phyloP scores from a whole-genome alignment of 495 filamentous ascomycete genomes.

The Bryoglossum gracile region DNA sequence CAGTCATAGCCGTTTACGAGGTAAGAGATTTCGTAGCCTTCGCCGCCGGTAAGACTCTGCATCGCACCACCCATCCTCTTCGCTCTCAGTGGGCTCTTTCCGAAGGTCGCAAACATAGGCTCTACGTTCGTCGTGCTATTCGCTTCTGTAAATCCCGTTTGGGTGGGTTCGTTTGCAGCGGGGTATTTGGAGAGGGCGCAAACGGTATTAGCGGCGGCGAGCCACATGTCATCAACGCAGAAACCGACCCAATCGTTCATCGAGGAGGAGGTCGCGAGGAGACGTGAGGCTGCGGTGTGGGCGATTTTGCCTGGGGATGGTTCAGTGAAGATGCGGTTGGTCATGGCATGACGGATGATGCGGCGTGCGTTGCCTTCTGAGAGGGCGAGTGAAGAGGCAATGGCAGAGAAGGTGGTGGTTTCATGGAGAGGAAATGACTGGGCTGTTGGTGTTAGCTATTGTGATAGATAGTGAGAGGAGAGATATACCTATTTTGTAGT shows the following conservation, averaged over 20 bases:
- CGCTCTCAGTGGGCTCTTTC: slow-evolving; percentile 37
- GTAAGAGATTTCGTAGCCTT: slow-evolving; percentile 42
- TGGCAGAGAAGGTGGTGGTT: slow-evolving; percentile 36
- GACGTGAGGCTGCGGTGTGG: slow-evolving; percentile 23
- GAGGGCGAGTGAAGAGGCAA: slow-evolving; percentile 49
- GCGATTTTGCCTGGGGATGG: background rate
- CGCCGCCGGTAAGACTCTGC: slow-evolving; percentile 38
- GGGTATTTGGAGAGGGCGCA: slow-evolving; percentile 28
- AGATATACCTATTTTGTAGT: slow-evolving; percentile 26
- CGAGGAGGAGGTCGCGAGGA: slow-evolving; percentile 35
- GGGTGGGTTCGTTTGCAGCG: slow-evolving; percentile 34
- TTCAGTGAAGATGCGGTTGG: background rate
- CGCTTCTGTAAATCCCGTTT: slow-evolving; percentile 42
- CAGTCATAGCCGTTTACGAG: slow-evolving; percentile 41
- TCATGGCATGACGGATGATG: background rate
- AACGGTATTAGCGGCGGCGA: slow-evolving; percentile 27
- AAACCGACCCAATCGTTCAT: slow-evolving; percentile 45
- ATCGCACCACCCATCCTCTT: slow-evolving; percentile 47
- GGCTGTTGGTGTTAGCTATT: slow-evolving; percentile 16
- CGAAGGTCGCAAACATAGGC: slow-evolving; percentile 45
- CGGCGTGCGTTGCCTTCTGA: slow-evolving; percentile 4
- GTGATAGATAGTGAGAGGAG: background rate
- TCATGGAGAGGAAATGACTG: slow-evolving; percentile 31
- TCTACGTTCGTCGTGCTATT: slow-evolving; percentile 39
- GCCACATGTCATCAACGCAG: slow-evolving; percentile 45